Base-by-base conservation (phyloP, 305 asterid genomes). In the Fraxinus baroniana region DNA sequence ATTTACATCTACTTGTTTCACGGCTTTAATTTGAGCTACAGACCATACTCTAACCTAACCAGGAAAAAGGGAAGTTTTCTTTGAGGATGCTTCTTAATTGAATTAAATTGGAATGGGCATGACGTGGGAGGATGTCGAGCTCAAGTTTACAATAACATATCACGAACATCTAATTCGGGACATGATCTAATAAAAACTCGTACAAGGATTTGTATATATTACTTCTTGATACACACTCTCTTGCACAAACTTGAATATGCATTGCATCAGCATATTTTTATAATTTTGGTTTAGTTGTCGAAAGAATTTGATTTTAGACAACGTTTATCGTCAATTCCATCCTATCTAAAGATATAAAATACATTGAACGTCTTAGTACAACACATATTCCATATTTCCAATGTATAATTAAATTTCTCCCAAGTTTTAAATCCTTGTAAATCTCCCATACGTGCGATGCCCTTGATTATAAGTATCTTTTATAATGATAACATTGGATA, bases 401-500 rank as follows among this genome's bases (percentile, higher is more conserved):
- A 2, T 57, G 9, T 4, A 57, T 18, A n/a, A n/a, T 57, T 18
- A 57, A 57, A 26, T n/a, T 1, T 57, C 26, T 18, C 68, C 4
- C 28, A 20, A 57, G 22, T 17, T 57, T 57, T 18, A 12, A 18
- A 57, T 57, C 26, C 7, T 57, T 57, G 13, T 57, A 18, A 18
- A 57, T 5, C 18, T 52, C 30, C 18, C 1, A 57, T 76, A 44
- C 24, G 5, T 55, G 37, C 71, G 64, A 35, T 22, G 24, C 5
- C 30, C n/a, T 49, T 8, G 75, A 52, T 79, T 62, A 12, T 44
- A 22, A 64, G 20, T 79, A 60, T 81, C 74, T 2, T 33, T 74
- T 90, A 89, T 74, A 80, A 75, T 74, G 87, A 89, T 82, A 20
- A 86, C 85, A 85, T 85, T 39, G 62, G 80, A 84, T 77, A 79